Conservation (phyloP, 2,329 filamentous ascomycete genomes). For the Diaporthe ilicicola region DNA sequence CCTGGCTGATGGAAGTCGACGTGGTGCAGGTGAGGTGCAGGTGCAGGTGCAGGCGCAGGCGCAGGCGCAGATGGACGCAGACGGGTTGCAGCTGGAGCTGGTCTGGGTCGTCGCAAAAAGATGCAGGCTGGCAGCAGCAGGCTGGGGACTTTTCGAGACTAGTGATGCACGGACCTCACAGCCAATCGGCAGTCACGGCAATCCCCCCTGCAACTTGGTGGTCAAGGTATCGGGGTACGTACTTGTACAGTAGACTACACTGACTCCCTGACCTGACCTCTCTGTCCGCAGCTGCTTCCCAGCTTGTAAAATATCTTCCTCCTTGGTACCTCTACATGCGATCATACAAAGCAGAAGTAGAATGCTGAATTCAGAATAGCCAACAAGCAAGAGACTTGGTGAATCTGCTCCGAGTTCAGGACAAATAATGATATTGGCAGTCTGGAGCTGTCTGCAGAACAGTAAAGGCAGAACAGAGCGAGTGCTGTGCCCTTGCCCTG, state of each 20-base stretch:
- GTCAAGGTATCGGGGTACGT: background rate
- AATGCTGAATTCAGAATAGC: too few relatives aligned
- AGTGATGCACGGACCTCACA: conserved; percentile 8
- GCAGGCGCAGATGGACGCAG: background rate
- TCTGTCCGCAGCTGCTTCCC: background rate
- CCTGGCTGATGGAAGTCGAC: conserved; percentile 11
- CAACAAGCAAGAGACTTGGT: too few relatives aligned
- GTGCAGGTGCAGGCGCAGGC: background rate
- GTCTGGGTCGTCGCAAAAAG: conserved; percentile 19
- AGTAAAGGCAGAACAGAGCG: too few relatives aligned
- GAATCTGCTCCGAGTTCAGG: too few relatives aligned
- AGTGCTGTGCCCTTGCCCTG: too few relatives aligned
- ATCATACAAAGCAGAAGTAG: too few relatives aligned
- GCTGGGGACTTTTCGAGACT: conserved; percentile 22
- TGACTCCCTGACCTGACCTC: background rate
- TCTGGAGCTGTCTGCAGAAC: too few relatives aligned
- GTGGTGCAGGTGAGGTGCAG: conserved; percentile 14
- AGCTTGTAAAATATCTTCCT: background rate
- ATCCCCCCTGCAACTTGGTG: background rate
- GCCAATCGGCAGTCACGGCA: background rate
- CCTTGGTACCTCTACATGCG: too few relatives aligned
- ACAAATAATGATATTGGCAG: too few relatives aligned
- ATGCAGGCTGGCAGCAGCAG: conserved; percentile 13
- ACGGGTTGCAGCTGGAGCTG: conserved; percentile 6
- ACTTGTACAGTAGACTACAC: background rate